Base-by-base conservation (phyloP, 345 rosid species). In the Cardamine occulta region DNA sequence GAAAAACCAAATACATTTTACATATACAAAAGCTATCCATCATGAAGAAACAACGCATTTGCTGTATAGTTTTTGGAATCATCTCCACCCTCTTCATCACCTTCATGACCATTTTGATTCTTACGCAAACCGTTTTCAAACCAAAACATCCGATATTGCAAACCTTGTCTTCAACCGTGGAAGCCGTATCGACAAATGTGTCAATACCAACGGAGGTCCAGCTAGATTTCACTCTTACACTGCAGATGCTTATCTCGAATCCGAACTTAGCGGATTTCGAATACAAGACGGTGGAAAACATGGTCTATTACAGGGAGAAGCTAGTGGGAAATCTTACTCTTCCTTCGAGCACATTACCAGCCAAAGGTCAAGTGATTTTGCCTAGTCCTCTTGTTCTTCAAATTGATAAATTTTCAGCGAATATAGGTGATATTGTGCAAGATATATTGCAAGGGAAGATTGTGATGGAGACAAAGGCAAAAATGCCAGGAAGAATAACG, bases 401-500 rank as follows among this genome's bases (percentile, higher is more conserved):
- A 80, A 63, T 84, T 26, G 86, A 87, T 65, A 28, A 68, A 68
- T 18, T 80, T 51, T 84, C 70, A 3, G 65, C 77, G 2, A 39
- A 83, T 11, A 1, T 73, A 56, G 48, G 71, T 8, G 60, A 31
- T 29, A 58, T 90, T 45, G 48, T 74, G 40, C 60, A 53, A 26
- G 89, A 90, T 73, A 59, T 86, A 11, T 0, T 80, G 52, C 74
- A 18, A 0, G 82, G 88, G 3, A 72, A 82, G n/a, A 23, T 85
- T 28, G 84, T 60, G 14, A 4, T 86, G 51, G 85, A 83, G 66
- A 75, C 86, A 7, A 53, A 59, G 1, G 74, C 89, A 4, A 62
- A 28, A n/a, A 82, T 90, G 73, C 89, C 93, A 0, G 91, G 96
- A 0, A 77, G 79, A 66, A 76, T 85, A 19, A 84, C 66, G 3